Percentiles rank a stretch among this genome's conserved stretches.
Evolutionary conservation across 805 yeast species (phyloP).

Genomic region (Saccharomycopsis olivae): DNA sequence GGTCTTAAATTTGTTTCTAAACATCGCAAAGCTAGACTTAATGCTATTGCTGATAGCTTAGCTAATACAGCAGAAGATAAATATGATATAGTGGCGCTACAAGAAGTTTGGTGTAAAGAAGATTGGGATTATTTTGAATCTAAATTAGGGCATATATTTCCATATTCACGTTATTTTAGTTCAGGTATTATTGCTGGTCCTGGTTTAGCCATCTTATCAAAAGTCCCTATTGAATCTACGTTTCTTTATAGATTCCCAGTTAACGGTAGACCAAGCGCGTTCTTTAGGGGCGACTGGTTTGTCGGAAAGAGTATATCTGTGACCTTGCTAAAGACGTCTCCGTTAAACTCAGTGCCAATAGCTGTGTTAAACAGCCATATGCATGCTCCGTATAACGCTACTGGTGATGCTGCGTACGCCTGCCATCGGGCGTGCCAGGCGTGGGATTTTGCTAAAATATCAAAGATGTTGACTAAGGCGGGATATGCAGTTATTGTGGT

Average conservation of each 20-base stretch:
- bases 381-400: conserved; percentile 87
- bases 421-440: conserved; percentile 94
- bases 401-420: conserved; percentile 81
- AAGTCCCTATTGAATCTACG: conserved; percentile 71
- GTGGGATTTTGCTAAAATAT: conserved; percentile 78
- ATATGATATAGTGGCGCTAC: conserved; percentile 86
- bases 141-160: conserved; percentile 37
- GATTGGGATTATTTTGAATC: conserved; percentile 65
- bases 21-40: conserved; percentile 49
- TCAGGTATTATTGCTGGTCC: conserved; percentile 91
- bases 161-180: conserved; percentile 58
- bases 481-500: conserved; percentile 84
- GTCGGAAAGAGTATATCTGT: conserved; percentile 88
- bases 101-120: conserved; percentile 82
- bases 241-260: conserved; percentile 79
- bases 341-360: conserved; percentile 39
- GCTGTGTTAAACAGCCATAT: conserved; percentile 86
- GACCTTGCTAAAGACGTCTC: conserved; percentile 48
- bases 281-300: conserved; percentile 92
- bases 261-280: conserved; percentile 90
- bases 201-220: conserved; percentile 77
- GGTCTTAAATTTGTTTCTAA: conserved; percentile 84
- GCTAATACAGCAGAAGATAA: conserved; percentile 29
- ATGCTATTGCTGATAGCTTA: conserved; percentile 62
- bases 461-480: conserved; percentile 48